Conservation (phyloP, 352 stramenopile species). For the Lagenidium sp. region DNA sequence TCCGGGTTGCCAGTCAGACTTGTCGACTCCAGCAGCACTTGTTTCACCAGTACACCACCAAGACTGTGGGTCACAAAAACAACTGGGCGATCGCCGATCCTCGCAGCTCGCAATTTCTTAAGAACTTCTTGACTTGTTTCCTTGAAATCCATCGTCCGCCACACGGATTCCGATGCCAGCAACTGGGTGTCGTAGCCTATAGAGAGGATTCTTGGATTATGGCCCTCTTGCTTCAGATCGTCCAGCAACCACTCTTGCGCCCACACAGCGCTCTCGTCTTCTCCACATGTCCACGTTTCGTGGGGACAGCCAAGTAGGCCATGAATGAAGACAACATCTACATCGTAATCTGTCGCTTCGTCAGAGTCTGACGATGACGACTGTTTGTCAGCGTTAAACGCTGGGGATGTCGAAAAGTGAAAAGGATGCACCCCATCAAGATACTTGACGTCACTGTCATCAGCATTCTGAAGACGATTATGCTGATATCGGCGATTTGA, state of each 20-base stretch:
- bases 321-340: constrained; percentile 80
- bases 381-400: constrained; percentile 9
- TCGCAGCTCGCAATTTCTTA: constrained; percentile 43
- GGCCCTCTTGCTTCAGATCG: constrained; percentile 44
- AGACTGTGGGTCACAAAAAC: constrained; percentile 83
- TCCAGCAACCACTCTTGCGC: constrained; percentile 55
- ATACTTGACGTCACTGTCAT: constrained; percentile 36
- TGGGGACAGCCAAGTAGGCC: constrained; percentile 70
- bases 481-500: constrained; percentile 52
- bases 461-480: constrained; percentile 13
- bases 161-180: constrained; percentile 60
- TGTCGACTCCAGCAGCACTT: constrained; percentile 56
- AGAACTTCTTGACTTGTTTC: constrained; percentile 60
- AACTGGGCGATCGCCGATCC: constrained; percentile 57
- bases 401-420: constrained; percentile 29
- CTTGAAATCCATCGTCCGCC: constrained; percentile 65
- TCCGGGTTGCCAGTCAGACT: background rate
- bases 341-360: constrained; percentile 31
- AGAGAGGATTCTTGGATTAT: constrained; percentile 59
- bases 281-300: constrained; percentile 69
- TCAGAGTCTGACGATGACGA: constrained; percentile 2
- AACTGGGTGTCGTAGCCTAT: constrained; percentile 80
- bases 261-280: constrained; percentile 53
- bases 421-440: constrained; percentile 63
- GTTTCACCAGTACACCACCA: constrained; percentile 76